Percentiles rank a stretch among this genome's conserved stretches.
Evolutionary conservation across 1,139 yeast species (phyloP).

Genomic region (Suhomyces maxii): DNA sequence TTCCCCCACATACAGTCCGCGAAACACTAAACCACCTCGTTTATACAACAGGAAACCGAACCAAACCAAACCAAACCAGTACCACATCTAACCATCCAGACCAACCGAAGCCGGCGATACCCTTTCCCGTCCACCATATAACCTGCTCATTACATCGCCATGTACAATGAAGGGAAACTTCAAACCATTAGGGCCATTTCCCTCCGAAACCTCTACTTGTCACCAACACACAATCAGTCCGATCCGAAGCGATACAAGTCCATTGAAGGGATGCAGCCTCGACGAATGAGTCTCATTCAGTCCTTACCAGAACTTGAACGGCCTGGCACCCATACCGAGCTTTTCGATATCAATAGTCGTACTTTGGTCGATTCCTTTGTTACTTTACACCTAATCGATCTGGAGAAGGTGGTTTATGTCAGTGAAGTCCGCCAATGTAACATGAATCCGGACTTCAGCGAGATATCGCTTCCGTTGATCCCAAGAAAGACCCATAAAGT

Average conservation of each 20-base stretch:
- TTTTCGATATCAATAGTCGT: constrained; percentile 12
- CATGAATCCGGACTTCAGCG: constrained; percentile 34
- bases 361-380: constrained; percentile 30
- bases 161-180: constrained; percentile 12
- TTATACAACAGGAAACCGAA: too few relatives aligned
- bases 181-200: constrained; percentile 17
- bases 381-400: constrained; percentile 23
- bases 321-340: constrained; percentile 14
- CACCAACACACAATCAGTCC: not conserved
- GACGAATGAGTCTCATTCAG: constrained; percentile 14
- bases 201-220: constrained; percentile 18
- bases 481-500: constrained; percentile 13
- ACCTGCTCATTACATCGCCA: not conserved
- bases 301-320: constrained; percentile 14
- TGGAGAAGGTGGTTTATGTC: constrained; percentile 28
- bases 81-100: too few relatives aligned
- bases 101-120: too few relatives aligned
- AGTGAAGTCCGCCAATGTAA: constrained; percentile 32
- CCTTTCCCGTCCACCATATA: too few relatives aligned
- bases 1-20: too few relatives aligned
- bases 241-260: constrained; percentile 2
- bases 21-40: too few relatives aligned
- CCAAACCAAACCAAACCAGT: too few relatives aligned
- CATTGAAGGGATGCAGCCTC: constrained; percentile 2
- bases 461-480: constrained; percentile 27